Evolutionary conservation across 2,329 filamentous ascomycete genomes (phyloP).

Genomic region (Alternaria tenuissima): DNA sequence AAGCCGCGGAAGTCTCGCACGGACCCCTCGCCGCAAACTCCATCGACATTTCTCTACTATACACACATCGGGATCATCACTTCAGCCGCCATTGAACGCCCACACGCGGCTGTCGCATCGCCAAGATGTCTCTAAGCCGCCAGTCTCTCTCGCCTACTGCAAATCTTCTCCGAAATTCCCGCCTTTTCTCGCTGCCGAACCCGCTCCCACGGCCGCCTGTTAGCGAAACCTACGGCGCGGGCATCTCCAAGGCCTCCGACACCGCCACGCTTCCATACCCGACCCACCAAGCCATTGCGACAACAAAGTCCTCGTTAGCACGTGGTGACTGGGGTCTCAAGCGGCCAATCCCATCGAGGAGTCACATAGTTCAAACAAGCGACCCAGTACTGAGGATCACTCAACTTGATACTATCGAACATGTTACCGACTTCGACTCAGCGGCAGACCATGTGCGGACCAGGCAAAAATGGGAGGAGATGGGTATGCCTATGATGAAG

Average conservation of each 20-base stretch:
- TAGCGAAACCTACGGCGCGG: conserved; percentile 55
- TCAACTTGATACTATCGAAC: conserved; percentile 83
- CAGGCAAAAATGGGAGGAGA: conserved; percentile 84
- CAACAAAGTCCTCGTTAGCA: conserved; percentile 73
- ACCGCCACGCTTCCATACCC: conserved; percentile 80
- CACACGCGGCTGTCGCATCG: conserved; percentile 48
- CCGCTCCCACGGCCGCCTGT: conserved; percentile 70
- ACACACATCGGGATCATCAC: conserved; percentile 24
- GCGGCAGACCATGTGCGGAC: conserved; percentile 83
- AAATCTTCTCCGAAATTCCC: conserved; percentile 81
- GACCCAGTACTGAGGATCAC: conserved; percentile 80
- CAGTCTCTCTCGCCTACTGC: conserved; percentile 65
- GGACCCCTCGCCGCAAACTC: conserved; percentile 20
- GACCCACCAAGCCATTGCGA: conserved; percentile 83
- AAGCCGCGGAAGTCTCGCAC: conserved; percentile 29
- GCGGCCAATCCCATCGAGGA: conserved; percentile 78
- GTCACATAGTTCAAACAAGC: conserved; percentile 69
- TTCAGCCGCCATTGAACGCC: conserved; percentile 45
- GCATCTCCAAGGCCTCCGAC: conserved; percentile 64
- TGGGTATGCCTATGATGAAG: conserved; percentile 73
- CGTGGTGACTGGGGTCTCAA: conserved; percentile 95
- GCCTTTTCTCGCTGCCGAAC: conserved; percentile 86
- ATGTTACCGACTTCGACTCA: conserved; percentile 87
- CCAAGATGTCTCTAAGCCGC: conserved; percentile 45
- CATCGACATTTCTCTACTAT: conserved; percentile 18